Evolutionary conservation across 108 stramenopile genomes (phyloP), one percentile per base, ranked within the genome.

Genomic region (Nannochloropsis gaditana): DNA sequence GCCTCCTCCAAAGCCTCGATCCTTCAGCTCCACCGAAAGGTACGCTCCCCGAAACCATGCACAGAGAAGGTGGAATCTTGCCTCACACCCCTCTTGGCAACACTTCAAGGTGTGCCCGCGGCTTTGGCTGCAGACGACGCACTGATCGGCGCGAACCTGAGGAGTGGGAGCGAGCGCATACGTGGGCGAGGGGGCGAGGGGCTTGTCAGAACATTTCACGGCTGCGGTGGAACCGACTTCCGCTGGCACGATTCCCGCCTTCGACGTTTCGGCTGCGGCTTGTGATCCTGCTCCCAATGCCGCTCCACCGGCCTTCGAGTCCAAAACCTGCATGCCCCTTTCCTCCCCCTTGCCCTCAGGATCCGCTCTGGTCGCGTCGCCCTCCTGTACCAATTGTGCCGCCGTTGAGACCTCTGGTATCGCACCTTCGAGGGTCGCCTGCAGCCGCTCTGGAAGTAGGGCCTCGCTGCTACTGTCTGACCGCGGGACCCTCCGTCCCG

Each of bases 1-100:
- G 41, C n/a, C 17, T 4, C 81, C 83, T 21, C 41, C 11, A 86
- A 86, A 86, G 19, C 82, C 21, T 17, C 41, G 83, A 84, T 86
- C 86, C 4, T 42, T 31, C 17, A 81, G 21, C 2, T 83, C 83
- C 11, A 82, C 41, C 2, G 79, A 41, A n/a, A 83, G 19, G 1
- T 15, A 86, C 21, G 42, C 83, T 15, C 86, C 86, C 2, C 42
- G 41, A 41, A 86, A 86, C 86, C 86, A 86, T 41, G 86, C 86
- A 43, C 86, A 86, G 15, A 86, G 45, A 43, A 82, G 82, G 81
- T 86, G 86, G 10, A 86, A 86, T 9, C 21, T 10, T n/a, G 31
- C 45, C n/a, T 17, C 17, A 83, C 86, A 86, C n/a, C 42, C 50
- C 15, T 41, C 41, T 2, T 44, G 31, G 5, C 4, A 31, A 21